phyloP scores from a whole-genome alignment of 177 flowering plant genomes.

The Vitis hybrid region DNA sequence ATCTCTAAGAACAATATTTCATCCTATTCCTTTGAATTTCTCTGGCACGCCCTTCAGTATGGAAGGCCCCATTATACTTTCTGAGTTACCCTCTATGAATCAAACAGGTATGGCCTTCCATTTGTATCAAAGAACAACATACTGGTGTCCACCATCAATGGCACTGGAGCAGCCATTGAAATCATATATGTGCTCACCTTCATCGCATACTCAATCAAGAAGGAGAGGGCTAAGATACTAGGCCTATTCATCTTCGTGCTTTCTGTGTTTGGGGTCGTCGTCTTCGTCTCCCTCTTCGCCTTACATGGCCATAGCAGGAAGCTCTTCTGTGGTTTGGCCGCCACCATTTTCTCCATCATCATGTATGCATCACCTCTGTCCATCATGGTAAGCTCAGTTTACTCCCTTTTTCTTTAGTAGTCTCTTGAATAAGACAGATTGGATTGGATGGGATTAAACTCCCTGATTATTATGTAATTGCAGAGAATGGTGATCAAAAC shows the following conservation, averaged over 20 bases:
- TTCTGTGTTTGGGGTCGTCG: constrained; percentile 53
- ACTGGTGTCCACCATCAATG: constrained; percentile 70
- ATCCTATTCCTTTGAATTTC: no score
- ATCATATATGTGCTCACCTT: constrained; percentile 59
- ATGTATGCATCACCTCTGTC: constrained; percentile 94
- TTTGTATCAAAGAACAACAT: constrained; percentile 79
- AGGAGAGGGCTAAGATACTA: constrained; percentile 55
- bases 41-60: no score
- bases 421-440: no score
- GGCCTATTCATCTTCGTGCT: constrained; percentile 46
- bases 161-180: constrained; percentile 76
- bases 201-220: constrained; percentile 64
- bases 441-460: no score
- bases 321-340: constrained; percentile 76
- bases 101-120: constrained; percentile 81
- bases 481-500: constrained; percentile 72
- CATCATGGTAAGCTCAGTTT: constrained; percentile 59
- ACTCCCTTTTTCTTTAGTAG: no score
- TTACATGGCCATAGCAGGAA: constrained; percentile 58
- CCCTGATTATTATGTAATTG: constrained; percentile 2
- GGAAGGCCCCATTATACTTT: not conserved
- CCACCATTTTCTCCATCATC: constrained; percentile 75
- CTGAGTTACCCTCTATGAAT: not conserved
- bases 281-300: constrained; percentile 61
- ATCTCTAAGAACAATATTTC: no score